Conservation (phyloP, 1,284 basidiomycete genomes). For the Tetrapyrgos nigripes region DNA sequence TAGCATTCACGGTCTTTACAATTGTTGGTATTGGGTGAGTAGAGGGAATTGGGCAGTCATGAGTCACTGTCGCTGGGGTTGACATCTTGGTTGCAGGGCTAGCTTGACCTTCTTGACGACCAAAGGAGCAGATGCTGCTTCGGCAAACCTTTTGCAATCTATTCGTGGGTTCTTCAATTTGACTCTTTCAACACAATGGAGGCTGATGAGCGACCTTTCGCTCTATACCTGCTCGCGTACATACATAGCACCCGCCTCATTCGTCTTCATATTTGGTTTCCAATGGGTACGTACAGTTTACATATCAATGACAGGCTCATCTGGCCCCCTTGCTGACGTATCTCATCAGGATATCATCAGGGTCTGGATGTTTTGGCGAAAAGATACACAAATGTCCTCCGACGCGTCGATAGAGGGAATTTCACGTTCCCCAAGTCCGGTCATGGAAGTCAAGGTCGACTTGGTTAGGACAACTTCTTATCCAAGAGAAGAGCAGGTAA, state of each 20-base stretch:
- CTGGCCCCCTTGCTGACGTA: background rate
- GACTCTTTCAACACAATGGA: background rate
- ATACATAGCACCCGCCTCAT: conserved; percentile 15
- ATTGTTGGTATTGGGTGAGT: conserved; percentile 16
- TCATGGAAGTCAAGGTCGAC: background rate
- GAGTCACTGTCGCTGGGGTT: background rate
- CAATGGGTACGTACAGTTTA: conserved; percentile 6
- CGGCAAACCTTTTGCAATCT: conserved; percentile 14
- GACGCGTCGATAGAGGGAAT: background rate
- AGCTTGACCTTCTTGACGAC: conserved; percentile 1
- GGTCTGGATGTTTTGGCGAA: background rate
- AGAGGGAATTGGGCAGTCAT: background rate
- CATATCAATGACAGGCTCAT: background rate
- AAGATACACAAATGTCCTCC: background rate
- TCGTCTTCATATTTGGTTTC: conserved; percentile 17
- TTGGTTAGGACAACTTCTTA: background rate
- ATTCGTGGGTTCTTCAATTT: conserved; percentile 14
- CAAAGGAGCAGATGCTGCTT: conserved; percentile 2
- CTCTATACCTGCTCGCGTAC: background rate
- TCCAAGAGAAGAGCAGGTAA: background rate
- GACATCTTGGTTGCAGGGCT: conserved; percentile 1
- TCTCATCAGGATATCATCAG: background rate
- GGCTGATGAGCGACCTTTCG: background rate
- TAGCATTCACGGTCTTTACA: conserved; percentile 16
- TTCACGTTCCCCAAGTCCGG: background rate